Base-by-base conservation (phyloP, 208 protist genomes). In the Porcisia hertigi region DNA sequence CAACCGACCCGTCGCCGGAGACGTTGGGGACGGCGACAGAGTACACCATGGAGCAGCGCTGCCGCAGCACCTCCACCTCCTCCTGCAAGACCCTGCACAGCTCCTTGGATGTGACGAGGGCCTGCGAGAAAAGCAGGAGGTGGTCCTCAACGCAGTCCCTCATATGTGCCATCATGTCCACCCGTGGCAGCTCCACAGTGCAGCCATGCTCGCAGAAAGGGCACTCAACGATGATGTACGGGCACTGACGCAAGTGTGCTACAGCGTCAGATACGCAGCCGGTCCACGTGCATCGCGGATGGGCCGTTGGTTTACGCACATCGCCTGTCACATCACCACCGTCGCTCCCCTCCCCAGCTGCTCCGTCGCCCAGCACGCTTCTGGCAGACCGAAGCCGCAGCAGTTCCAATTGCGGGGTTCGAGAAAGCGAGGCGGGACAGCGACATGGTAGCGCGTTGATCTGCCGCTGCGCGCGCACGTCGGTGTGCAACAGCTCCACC, bases 11-110 rank as follows among this genome's bases (percentile, higher is more conserved):
- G 30, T 30, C 45, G 34, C 45, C 36, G 25, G 25, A 16, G 14
- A 20, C 47, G 18, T 54, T 57, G 65, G 47, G 25, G 65, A n/a
- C 4, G n/a, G 23, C 16, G 14, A 36, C 25, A 9, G 41, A 47
- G 36, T 70, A 55, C n/a, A 18, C 4, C 69, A 72, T 72, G 52
- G 67, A 11, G 45, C 70, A 71, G 43, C 74, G 69, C 59, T 34
- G 78, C 36, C 81, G 82, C 64, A 84, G 71, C 43, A 89, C 81
- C 25, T 89, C 82, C n/a, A 83, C 67, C 67, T 89, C 82, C 60
- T 83, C 79, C 62, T 80, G 66, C 65, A 87, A 73, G 53, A 70
- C 80, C 0, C 54, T 25, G 49, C 70, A 63, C 67, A 77, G 75
- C 43, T 77, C 70, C 67, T 71, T 45, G 34, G 80, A 67, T 8